phyloP scores from a whole-genome alignment of 495 filamentous ascomycete genomes.

The Penicillium lagena region DNA sequence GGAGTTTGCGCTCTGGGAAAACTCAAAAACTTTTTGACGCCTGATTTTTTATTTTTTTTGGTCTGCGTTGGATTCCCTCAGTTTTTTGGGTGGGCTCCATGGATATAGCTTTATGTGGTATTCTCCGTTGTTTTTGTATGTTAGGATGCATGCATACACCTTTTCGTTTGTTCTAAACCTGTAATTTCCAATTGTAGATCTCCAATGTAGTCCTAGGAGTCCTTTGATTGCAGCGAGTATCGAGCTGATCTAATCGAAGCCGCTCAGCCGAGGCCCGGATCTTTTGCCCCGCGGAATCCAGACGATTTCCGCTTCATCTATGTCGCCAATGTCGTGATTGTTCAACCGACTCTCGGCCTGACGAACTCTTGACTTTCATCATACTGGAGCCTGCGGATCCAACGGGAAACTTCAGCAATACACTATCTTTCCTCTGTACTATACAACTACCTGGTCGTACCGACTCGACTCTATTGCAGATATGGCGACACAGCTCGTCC shows the following conservation, averaged over 20 bases:
- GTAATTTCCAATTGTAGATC: not conserved
- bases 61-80: constrained; percentile 28
- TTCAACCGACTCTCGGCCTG: too few relatives aligned
- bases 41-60: constrained; percentile 20
- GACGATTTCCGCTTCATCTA: too few relatives aligned
- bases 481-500: constrained; percentile 42
- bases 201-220: too few relatives aligned
- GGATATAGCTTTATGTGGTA: constrained; percentile 41
- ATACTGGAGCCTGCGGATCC: too few relatives aligned
- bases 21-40: constrained; percentile 38
- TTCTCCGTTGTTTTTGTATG: constrained; percentile 33
- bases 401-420: too few relatives aligned
- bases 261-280: too few relatives aligned
- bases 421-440: too few relatives aligned
- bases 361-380: too few relatives aligned
- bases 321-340: too few relatives aligned
- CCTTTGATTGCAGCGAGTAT: too few relatives aligned
- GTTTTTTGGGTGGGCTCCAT: constrained; percentile 36
- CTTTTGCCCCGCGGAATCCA: too few relatives aligned
- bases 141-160: constrained; percentile 37
- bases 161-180: constrained; percentile 25
- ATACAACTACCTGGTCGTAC: not conserved
- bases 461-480: not conserved
- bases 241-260: too few relatives aligned
- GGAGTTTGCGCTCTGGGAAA: constrained; percentile 34